Base-by-base conservation (phyloP, 805 yeast genomes). In the Ascoidea rubescens region DNA sequence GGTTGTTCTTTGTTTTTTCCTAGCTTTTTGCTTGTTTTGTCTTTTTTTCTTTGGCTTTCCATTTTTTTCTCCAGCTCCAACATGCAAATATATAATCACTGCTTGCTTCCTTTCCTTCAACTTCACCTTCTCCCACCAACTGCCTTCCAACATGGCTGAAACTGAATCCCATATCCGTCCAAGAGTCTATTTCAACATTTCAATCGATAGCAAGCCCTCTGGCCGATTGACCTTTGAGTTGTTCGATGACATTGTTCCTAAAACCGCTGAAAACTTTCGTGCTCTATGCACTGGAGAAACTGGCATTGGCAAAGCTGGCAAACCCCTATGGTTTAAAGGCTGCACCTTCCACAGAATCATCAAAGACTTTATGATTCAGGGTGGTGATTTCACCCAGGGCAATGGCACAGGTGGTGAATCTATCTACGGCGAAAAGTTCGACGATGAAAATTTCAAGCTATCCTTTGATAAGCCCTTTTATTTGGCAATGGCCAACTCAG, bases 321-420 rank as follows among this genome's bases (percentile, higher is more conserved):
- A n/a, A n/a, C n/a, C n/a, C n/a, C n/a, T n/a, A n/a, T n/a, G n/a
- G n/a, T n/a, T n/a, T n/a, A n/a, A n/a, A n/a, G 81, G 79, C 64
- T 88, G 96, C 55, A 75, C 82, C 63, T 90, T 91, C 93, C 97
- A 90, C 87, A 84, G 96, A 76, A 95, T 90, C 59, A 89, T 89
- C 65, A 96, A 96, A 64, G 84, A 87, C 71, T 93, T 93, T 80
- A 91, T 91, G 99, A 78, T 93, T 70, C 98, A 93, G 78, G 98
- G 95, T 72, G 95, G 95, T 78, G 95, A 87, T 71, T 84, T 87
- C 80, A 85, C 93, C 70, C 74, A 77, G 72, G 88, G 87, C 72
- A 85, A 89, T 74, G 99, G 99, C 70, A 85, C 95, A 64, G 99
- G 99, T 70, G 99, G 99, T 71, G 84, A 83, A 71, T 84, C 91